Base-by-base conservation (phyloP, 225 moss, liverwort and hornwort genomes). In the Pseudisothecium myosuroides region DNA sequence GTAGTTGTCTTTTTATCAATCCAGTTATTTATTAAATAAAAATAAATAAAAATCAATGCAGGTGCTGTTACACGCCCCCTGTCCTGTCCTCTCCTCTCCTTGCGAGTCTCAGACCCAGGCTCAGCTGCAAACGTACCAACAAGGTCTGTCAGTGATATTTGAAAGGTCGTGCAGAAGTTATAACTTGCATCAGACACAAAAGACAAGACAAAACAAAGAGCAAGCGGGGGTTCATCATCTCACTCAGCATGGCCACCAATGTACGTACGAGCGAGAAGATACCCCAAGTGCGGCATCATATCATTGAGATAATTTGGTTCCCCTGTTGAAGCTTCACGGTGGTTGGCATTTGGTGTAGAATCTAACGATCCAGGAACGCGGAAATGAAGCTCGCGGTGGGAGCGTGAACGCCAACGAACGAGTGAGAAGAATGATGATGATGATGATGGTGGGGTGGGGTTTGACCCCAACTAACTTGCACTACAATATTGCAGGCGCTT, bases 401-500 rank as follows among this genome's bases (percentile, higher is more conserved):
- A n/a, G n/a, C n/a, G n/a, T n/a, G n/a, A n/a, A n/a, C n/a, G n/a
- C n/a, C n/a, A n/a, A n/a, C 17, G 10, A 31, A 16, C 15, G 34
- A 34, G 7, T 5, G 61, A 28, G 20, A 37, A 54, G 1, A 17
- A 24, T 69, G n/a, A 36, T 12, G 37, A 37, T 69, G 69, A 12
- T 12, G 4, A 45, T 88, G 69, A 78, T 19, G 67, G 63, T 43
- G 72, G 18, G 41, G 31, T 63, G 62, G 68, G 23, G 56, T 73
- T 91, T 91, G 91, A 91, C 91, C 83, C n/a, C 83, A 79, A 89
- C 83, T 43, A 69, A 69, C 59, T 69, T 80, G 12, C 50, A 28
- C 68, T 67, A 82, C 76, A 45, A 49, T n/a, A 52, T 59, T 82
- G 91, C 77, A 54, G 69, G 86, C 34, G 69, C 55, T 55, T 78